Base-by-base conservation (phyloP, 768 basidiomycete genomes). In the Lactarius hatsudake region DNA sequence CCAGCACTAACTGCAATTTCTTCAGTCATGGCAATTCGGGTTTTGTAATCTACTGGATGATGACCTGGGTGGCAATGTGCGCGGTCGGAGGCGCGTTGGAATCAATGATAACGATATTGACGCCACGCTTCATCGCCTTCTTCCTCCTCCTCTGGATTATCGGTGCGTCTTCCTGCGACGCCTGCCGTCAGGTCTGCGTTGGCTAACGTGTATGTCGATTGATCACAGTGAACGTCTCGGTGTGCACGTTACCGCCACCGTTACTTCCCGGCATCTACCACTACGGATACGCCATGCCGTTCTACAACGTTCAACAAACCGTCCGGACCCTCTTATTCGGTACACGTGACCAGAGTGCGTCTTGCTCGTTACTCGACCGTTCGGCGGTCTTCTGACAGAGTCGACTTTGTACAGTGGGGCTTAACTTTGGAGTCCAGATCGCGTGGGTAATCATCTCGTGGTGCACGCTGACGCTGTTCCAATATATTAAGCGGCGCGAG, bases 81-180 rank as follows among this genome's bases (percentile, higher is more conserved):
- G 79, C 86, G 0, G 76, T 85, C 45, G 88, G 88, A 8, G 77
- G 89, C 9, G 86, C 86, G 0, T 67, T 89, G 18, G 88, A 90
- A 68, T 75, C 87, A 5, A 74, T 87, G 74, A 74, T 87, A 42
- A 85, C 84, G 2, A 71, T 89, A 17, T 72, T 90, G 61, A 88
- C 85, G 2, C 8, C 74, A 18, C 77, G 78, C 63, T 83, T 83
- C 66, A 74, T 88, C 15, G 79, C 85, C 0, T 81, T 86, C 76
- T 89, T 90, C 79, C 80, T 89, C 73, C 75, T 89, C 51, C 57
- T 82, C 9, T 87, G 86, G 85, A 85, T 91, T 69, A 88, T 91
- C 69, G 68, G 86, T 85, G 68, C 56, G 81, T 75, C 18, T 12
- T 15, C 38, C 36, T 26, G 28, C 18, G 28, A 58, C 32, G 8